Conservation (phyloP, 1,284 basidiomycete species). For the Tilletia indica region DNA sequence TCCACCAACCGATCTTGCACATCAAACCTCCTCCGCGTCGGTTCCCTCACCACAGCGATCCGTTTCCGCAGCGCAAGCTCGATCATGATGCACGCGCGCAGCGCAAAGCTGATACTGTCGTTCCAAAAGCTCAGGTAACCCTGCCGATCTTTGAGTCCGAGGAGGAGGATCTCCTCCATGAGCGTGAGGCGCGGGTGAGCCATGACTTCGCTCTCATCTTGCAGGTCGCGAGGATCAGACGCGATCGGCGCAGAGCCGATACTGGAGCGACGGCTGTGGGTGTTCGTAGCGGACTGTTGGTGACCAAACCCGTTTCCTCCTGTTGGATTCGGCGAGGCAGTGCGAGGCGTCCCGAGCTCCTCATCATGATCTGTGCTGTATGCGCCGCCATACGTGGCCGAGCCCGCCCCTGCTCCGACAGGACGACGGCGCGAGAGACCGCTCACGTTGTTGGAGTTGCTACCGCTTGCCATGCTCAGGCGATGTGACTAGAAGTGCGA, state of each 20-base stretch:
- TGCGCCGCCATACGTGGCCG: not conserved
- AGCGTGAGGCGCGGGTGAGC: conserved; percentile 83
- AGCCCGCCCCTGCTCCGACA: not conserved
- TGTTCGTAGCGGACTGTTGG: not conserved
- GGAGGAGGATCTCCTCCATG: conserved; percentile 91
- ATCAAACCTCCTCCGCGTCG: conserved; percentile 33
- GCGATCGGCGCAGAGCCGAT: conserved; percentile 62
- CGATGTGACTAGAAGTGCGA: not conserved
- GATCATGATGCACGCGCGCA: conserved; percentile 53
- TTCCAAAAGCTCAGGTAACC: conserved; percentile 56
- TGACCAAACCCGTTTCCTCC: not conserved
- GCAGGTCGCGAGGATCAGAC: conserved; percentile 87
- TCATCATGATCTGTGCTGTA: not conserved
- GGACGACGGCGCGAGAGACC: conserved; percentile 1
- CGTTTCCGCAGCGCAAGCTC: conserved; percentile 51
- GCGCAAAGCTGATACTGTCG: conserved; percentile 54
- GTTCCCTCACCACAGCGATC: conserved; percentile 41
- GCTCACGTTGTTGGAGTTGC: not conserved
- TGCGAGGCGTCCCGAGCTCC: not conserved
- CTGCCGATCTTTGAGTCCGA: conserved; percentile 78
- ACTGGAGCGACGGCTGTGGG: not conserved
- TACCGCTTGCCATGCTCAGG: conserved; percentile 14
- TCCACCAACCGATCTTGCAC: conserved; percentile 45
- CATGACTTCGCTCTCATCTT: conserved; percentile 70
- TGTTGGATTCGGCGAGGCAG: not conserved